Conservation (phyloP, 306 rosid genomes). For the Corylus heterophylla region DNA sequence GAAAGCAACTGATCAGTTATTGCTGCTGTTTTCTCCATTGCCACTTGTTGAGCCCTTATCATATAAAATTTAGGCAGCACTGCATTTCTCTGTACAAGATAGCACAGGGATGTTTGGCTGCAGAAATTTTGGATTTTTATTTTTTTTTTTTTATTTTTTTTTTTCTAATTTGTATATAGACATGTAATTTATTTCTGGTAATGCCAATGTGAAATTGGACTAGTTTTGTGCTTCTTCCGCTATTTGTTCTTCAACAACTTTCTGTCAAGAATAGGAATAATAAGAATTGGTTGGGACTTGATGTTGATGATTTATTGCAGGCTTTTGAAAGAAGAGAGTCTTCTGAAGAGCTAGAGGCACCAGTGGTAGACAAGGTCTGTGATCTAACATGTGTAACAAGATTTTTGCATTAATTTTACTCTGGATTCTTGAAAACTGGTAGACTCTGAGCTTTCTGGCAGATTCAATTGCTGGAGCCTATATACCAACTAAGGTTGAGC, state of each 20-base stretch:
- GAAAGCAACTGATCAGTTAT: neutral
- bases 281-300: conserved; percentile 20
- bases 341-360: conserved; percentile 51
- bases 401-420: conserved; percentile 8
- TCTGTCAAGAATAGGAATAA: neutral
- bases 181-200: neutral
- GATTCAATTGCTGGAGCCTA: neutral
- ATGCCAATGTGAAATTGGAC: neutral
- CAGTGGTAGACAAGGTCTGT: conserved; percentile 69
- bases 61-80: neutral
- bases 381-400: conserved; percentile 10
- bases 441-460: neutral
- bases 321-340: conserved; percentile 72
- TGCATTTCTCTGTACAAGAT: neutral
- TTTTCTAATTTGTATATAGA: neutral
- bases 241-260: conserved; percentile 21
- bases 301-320: conserved; percentile 43
- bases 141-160: neutral
- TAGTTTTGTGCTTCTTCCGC: neutral
- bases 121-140: neutral
- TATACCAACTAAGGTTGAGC: neutral
- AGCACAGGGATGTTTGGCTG: neutral
- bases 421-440: neutral
- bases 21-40: neutral
- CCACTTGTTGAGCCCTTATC: neutral